Base-by-base conservation (phyloP, 1,284 basidiomycete species). In the Abortiporus biennis region DNA sequence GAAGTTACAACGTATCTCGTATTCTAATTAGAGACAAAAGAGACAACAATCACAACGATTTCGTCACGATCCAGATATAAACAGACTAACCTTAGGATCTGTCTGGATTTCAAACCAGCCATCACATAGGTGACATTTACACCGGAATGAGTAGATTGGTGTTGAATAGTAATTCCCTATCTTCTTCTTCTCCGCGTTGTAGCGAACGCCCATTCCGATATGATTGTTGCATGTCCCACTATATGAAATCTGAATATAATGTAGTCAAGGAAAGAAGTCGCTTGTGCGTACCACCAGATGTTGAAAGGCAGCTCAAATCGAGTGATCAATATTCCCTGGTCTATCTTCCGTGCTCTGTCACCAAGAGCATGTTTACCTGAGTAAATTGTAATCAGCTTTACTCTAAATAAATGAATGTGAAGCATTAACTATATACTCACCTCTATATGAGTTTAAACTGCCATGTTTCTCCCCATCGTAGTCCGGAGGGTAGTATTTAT, bases 141-240 rank as follows among this genome's bases (percentile, higher is more conserved):
- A 99, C 29, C 89, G 76, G 61, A 99, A 99, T 0, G 82, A 86
- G 62, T 74, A 98, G 42, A 99, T 96, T 2, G 93, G 90, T 0
- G 94, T 98, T 0, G 85, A 87, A 57, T 90, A 92, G 66, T 99
- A 99, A 50, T 79, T 82, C n/a, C 94, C 96, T 15, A 96, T 78
- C 63, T 95, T 96, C 66, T 85, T 85, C 74, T 99, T 99, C 63
- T 97, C 92, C 0, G 96, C 96, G 55, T 99, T 99, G 72, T 96
- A 99, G 2, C 96, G 87, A 2, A 97, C 94, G 21, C 94, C 93
- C 77, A 94, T 94, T 13, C 93, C 93, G 46, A 97, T 91, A 65
- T 96, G 93, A 53, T 85, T 87, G 63, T 93, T 80, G 64, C 94
- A 98, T 65, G 83, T 84, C 40, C 84, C 90, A 57, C 86, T 91